Evolutionary conservation across 345 rosid genomes (phyloP).

Genomic region (Eucalyptus erythrocorys): DNA sequence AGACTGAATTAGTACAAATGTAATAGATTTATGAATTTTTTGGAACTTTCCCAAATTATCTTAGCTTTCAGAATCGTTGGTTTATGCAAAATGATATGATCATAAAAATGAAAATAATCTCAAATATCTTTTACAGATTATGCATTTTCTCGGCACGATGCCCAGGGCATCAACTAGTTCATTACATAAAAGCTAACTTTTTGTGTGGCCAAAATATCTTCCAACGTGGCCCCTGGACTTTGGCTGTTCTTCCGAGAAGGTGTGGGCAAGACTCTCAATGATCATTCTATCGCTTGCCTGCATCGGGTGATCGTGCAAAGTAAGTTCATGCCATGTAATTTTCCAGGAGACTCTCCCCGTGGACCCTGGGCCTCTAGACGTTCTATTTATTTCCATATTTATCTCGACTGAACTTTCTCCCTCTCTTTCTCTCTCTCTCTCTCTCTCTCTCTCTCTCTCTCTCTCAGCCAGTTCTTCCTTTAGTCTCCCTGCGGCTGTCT

Average conservation of each 20-base stretch:
- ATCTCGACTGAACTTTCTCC: no score
- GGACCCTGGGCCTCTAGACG: background rate
- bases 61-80: no score
- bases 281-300: background rate
- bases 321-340: background rate
- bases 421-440: no score
- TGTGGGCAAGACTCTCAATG: background rate
- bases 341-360: background rate
- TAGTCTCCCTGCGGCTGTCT: no score
- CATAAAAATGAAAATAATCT: background rate
- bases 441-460: no score
- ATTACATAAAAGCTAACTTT: background rate
- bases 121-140: background rate
- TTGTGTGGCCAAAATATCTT: background rate
- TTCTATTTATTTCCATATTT: no score
- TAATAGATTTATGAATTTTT: no score
- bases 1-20: accelerated
- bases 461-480: no score
- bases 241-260: background rate
- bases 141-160: background rate
- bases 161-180: background rate
- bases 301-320: background rate
- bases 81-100: background rate
- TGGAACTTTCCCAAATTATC: no score
- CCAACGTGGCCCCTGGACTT: background rate